Percentiles rank a stretch among this genome's conserved stretches.
These are phyloP conservation scores for Populus deltoides DNA, from an alignment of 345 rosid species.

Conservation along the genomic window DNA sequence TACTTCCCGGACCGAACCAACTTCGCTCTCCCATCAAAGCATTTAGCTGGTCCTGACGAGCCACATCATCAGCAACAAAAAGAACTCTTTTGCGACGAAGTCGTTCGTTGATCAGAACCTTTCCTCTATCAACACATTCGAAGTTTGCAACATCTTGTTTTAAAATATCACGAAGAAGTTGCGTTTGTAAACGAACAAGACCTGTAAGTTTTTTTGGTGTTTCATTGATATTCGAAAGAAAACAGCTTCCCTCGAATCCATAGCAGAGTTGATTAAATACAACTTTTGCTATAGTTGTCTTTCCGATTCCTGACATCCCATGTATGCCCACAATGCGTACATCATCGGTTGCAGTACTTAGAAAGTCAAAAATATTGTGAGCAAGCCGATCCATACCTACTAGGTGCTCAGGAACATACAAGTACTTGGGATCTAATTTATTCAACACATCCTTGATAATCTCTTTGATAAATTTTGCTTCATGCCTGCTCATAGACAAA, in stretches of 20 bases:
- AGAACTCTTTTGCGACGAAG: slow-evolving; percentile 1
- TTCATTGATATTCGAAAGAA: background rate
- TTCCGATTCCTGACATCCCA: background rate
- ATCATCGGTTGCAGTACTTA: background rate
- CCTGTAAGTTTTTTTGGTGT: background rate
- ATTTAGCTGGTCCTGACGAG: background rate
- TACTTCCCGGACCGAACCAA: slow-evolving; percentile 6
- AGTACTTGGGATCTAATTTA: slow-evolving; percentile 10
- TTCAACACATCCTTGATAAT: slow-evolving; percentile 25
- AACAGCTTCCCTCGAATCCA: background rate
- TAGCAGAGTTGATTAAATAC: background rate
- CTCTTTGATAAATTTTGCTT: slow-evolving; percentile 25
- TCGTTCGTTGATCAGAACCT: background rate
- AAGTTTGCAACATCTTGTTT: background rate
- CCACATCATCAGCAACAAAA: slow-evolving; percentile 16
- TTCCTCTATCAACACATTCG: background rate
- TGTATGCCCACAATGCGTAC: background rate
- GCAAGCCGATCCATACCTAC: background rate
- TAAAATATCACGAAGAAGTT: background rate
- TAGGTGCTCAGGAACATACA: background rate
- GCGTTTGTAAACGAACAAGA: background rate
- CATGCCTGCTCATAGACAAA: slow-evolving; percentile 13
- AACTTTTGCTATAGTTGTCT: background rate
- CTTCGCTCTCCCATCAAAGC: background rate
- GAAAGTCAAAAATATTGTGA: background rate